Percentiles rank a stretch among this genome's conserved stretches.
Evolutionary conservation across 805 yeast genomes (phyloP).

Genomic region (Saturnispora gosingensis): DNA sequence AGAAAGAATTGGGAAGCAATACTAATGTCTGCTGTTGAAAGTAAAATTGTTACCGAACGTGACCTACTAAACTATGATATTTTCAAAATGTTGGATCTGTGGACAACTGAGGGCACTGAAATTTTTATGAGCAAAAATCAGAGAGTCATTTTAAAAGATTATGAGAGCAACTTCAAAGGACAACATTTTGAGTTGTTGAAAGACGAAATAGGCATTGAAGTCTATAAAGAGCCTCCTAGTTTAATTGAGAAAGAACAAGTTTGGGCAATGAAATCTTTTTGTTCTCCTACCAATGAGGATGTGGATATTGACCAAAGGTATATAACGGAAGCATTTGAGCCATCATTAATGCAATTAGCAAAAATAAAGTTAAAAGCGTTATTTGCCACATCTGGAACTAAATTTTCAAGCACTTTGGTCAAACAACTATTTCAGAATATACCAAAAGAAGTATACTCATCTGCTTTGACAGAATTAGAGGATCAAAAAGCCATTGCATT

Average conservation of each 20-base stretch:
- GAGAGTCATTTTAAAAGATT: constrained; percentile 27
- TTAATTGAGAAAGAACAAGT: constrained; percentile 63
- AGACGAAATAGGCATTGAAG: constrained; percentile 27
- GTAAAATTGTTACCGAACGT: constrained; percentile 39
- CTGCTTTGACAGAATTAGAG: constrained; percentile 43
- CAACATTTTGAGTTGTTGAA: constrained; percentile 34
- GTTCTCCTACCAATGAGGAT: constrained; percentile 23
- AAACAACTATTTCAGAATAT: constrained; percentile 35
- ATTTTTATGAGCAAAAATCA: constrained; percentile 24
- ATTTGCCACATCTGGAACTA: constrained; percentile 43
- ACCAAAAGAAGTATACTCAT: constrained; percentile 38
- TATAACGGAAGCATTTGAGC: constrained; percentile 9
- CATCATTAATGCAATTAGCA: constrained; percentile 27
- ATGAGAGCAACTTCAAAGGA: constrained; percentile 39
- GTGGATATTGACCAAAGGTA: constrained; percentile 8
- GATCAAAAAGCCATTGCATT: constrained; percentile 48
- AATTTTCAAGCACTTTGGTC: constrained; percentile 39
- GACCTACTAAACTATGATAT: constrained; percentile 47
- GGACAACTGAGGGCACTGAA: constrained; percentile 44
- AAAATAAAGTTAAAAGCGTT: constrained; percentile 43
- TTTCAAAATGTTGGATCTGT: constrained; percentile 44
- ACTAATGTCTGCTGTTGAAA: constrained; percentile 48
- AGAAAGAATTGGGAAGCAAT: constrained; percentile 57
- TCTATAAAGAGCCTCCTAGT: constrained; percentile 43
- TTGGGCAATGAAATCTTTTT: constrained; percentile 38